Conservation (phyloP, 2,329 filamentous ascomycete genomes). For the Onygena corvina region DNA sequence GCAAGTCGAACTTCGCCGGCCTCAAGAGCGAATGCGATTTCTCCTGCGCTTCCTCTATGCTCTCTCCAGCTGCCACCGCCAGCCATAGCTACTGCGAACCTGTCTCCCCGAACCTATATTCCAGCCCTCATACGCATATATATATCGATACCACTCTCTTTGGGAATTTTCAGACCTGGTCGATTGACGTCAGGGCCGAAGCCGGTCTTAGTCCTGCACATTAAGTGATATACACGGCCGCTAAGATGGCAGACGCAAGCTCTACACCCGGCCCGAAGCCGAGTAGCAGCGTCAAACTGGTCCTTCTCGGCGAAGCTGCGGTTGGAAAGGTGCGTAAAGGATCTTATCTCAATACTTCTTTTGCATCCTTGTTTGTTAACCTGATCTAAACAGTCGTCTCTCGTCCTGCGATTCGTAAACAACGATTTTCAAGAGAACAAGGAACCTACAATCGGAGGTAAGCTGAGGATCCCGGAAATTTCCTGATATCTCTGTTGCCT, state of each 20-base stretch:
- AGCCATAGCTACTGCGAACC: no score
- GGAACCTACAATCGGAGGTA: conserved; percentile 97
- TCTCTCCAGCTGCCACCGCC: no score
- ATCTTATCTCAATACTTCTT: no score
- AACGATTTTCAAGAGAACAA: conserved; percentile 99
- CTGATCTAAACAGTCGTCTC: conserved; percentile 65
- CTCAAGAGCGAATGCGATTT: no score
- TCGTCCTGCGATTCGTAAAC: conserved; percentile 97
- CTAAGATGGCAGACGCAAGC: conserved; percentile 58
- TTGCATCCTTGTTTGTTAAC: no score
- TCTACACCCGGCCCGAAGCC: conserved; percentile 65
- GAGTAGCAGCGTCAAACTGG: conserved; percentile 98
- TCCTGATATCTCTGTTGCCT: neutral
- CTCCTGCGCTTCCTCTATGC: no score
- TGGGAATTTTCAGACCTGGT: neutral
- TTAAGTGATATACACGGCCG: neutral
- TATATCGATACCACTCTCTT: neutral
- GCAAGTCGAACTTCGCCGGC: neutral
- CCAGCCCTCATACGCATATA: neutral
- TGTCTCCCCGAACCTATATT: neutral
- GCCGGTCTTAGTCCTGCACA: neutral
- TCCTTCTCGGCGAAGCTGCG: conserved; percentile 90
- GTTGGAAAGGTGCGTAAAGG: conserved; percentile 92
- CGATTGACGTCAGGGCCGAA: neutral
- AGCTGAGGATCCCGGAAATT: neutral